Evolutionary conservation across 1,284 basidiomycete species (phyloP), one percentile per base, ranked within the genome.

Genomic region (Coniferiporia weirii): DNA sequence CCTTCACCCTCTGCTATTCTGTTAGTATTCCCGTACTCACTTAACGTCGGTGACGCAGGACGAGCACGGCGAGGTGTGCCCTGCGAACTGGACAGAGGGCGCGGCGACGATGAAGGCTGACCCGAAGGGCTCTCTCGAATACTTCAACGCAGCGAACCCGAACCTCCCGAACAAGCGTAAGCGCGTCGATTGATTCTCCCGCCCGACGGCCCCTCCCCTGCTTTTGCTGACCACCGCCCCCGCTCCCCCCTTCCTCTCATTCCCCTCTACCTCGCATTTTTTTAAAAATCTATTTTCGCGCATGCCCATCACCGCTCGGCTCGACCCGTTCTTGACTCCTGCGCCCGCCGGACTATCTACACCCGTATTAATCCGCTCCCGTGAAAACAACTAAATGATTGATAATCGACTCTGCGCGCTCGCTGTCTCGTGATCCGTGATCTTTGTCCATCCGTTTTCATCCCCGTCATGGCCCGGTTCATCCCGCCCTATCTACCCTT

Each of bases 61-160:
- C 65, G 78, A 88, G 73, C 81, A 93, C 70, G 93, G 93, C 49
- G 92, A 95, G 72, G 91, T 93, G 53, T 95, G 93, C 80, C 93
- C 93, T 20, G 87, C 85, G 27, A 91, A 91, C 75, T 95, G 93
- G 93, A 82, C 75, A 17, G 82, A 87, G 68, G 87, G 89, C 38
- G 70, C 74, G 57, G 83, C 83, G 73, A 91, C 90, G 44, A 91
- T 92, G 76, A 91, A 91, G 72, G 77, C 87, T 13, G 83, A 89
- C 71, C 87, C 88, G 17, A 79, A 78, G 65, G 82, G 78, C 60
- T 88, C 87, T 63, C 73, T 85, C 56, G 89, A 91, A 67, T 94
- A 93, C 75, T 94, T 95, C 66, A 67, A 75, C 45, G 51, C 47
- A 19, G 57, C 52, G 8, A 57, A 54, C 52, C 57, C 35, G 10